phyloP scores from a whole-genome alignment of 768 basidiomycete genomes.

The Tulasnella sp. region DNA sequence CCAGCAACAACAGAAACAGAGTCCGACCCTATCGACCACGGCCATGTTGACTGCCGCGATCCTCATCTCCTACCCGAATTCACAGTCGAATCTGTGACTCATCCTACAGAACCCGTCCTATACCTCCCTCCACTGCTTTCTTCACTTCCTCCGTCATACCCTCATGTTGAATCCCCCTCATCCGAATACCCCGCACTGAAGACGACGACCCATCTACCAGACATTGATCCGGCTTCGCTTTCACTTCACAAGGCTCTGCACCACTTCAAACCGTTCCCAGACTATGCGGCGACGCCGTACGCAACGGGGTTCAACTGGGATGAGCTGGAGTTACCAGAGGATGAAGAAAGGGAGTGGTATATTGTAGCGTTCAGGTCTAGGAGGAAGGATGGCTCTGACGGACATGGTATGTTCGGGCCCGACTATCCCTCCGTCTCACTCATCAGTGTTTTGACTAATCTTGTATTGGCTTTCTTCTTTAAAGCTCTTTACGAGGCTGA shows the following conservation, averaged over 20 bases:
- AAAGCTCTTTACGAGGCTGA: slow-evolving; percentile 84
- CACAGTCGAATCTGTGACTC: slow-evolving; percentile 25
- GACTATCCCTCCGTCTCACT: neutral
- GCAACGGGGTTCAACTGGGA: slow-evolving; percentile 81
- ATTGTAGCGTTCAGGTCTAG: slow-evolving; percentile 81
- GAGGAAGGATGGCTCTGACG: slow-evolving; percentile 58
- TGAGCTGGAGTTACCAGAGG: slow-evolving; percentile 51
- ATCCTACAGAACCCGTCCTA: slow-evolving; percentile 43
- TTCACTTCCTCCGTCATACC: slow-evolving; percentile 34
- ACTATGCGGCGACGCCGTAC: slow-evolving; percentile 49
- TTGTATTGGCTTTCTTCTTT: too few relatives aligned
- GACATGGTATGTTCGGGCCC: slow-evolving; percentile 16
- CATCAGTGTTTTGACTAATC: slow-evolving; percentile 5
- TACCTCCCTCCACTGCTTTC: slow-evolving; percentile 83
- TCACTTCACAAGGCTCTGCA: slow-evolving; percentile 75
- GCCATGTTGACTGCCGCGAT: slow-evolving; percentile 25
- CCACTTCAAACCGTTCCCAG: slow-evolving; percentile 49
- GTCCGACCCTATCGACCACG: neutral
- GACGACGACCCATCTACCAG: slow-evolving; percentile 67
- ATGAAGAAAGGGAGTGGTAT: slow-evolving; percentile 83
- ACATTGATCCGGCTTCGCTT: slow-evolving; percentile 76
- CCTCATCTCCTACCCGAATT: slow-evolving; percentile 52
- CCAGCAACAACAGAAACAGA: neutral
- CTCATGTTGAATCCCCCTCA: neutral
- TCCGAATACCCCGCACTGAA: slow-evolving; percentile 34